phyloP scores from a whole-genome alignment of 2,329 filamentous ascomycete species.

The Venturia nashicola region DNA sequence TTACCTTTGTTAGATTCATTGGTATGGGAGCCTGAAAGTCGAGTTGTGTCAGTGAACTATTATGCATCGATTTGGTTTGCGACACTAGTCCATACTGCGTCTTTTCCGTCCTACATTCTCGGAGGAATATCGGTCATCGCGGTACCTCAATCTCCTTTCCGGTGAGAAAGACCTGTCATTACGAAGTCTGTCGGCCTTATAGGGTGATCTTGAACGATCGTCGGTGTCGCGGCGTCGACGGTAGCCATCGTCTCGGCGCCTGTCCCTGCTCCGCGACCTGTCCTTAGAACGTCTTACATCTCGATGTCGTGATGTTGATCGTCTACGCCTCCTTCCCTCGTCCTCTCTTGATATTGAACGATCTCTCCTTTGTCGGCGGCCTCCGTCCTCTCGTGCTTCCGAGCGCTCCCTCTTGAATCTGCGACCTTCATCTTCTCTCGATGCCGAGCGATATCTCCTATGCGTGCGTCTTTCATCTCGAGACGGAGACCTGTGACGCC shows the following conservation, averaged over 20 bases:
- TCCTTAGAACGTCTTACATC: not conserved
- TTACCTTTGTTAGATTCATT: not conserved
- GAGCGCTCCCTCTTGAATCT: not conserved
- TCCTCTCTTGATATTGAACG: not conserved
- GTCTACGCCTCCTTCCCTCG: not conserved
- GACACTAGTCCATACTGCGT: slow-evolving; percentile 1
- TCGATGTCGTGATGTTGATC: not conserved
- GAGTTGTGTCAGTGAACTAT: not conserved
- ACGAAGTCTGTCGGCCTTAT: not conserved
- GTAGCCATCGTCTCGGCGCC: not conserved
- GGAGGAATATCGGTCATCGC: not conserved
- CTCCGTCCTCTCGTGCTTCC: not conserved
- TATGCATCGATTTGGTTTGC: not conserved
- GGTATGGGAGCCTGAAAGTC: not conserved
- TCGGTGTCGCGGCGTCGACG: not conserved
- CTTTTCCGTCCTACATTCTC: not conserved
- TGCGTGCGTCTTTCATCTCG: not conserved
- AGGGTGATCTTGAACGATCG: not conserved
- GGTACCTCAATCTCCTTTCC: not conserved
- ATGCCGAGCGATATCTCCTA: not conserved
- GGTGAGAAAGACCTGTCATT: not conserved
- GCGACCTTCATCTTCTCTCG: not conserved
- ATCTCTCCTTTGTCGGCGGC: not conserved
- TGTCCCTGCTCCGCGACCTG: not conserved
- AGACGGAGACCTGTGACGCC: not conserved